Evolutionary conservation across 106 monocot species (phyloP).

Genomic region (Platanthera guangdongensis): DNA sequence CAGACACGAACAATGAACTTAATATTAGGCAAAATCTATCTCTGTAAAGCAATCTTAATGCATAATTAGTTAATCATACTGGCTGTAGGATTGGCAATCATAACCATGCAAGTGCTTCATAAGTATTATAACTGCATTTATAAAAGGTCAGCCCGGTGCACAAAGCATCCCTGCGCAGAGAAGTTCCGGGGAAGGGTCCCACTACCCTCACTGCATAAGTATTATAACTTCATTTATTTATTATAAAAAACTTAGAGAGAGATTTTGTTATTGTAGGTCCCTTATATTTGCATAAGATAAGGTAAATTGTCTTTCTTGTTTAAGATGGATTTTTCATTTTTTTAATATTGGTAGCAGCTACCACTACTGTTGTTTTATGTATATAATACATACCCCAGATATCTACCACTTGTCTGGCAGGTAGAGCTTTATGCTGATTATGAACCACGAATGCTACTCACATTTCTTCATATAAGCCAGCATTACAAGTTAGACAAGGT

Average conservation of each 20-base stretch:
- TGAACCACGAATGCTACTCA: conserved; percentile 74
- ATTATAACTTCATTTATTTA: background rate
- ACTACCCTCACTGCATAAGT: background rate
- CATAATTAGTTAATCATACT: background rate
- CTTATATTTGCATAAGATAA: background rate
- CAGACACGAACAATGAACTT: background rate
- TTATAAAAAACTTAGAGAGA: background rate
- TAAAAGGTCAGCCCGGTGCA: no score
- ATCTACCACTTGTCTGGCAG: conserved; percentile 22
- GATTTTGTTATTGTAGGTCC: background rate
- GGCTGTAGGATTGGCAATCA: background rate
- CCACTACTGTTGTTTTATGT: background rate
- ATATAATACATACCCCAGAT: background rate
- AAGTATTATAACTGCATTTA: background rate
- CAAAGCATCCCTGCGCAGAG: no score
- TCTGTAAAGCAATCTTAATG: background rate
- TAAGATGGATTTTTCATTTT: background rate
- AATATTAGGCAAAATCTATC: background rate
- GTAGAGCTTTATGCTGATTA: conserved; percentile 98
- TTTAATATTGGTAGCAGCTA: background rate
- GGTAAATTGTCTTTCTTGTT: background rate
- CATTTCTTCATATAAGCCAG: conserved; percentile 88
- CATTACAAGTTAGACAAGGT: conserved; percentile 97
- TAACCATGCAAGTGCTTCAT: background rate
- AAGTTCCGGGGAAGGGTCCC: no score